Base-by-base conservation (phyloP, 306 rosid genomes). In the Citrullus amarus region DNA sequence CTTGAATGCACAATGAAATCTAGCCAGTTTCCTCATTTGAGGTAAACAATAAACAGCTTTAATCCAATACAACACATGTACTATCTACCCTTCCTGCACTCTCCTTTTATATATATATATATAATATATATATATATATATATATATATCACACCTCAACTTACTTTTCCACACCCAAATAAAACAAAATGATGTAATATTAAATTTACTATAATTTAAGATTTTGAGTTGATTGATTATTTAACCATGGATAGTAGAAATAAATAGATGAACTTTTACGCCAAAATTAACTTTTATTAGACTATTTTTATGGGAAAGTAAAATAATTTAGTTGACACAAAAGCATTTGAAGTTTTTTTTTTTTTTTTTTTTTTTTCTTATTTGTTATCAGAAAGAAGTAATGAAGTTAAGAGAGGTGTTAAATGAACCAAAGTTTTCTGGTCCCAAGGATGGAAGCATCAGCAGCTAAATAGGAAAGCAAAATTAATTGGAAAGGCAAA, bases 1-100 rank as follows among this genome's bases (percentile, higher is more conserved):
- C 72, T 65, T 65, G 46, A 65, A 65, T 65, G 72, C 72, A 65
- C 48, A 36, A 39, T 65, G 72, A 65, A 65, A 65, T 65, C 72
- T 65, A 65, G 72, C 72, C 72, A 65, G 50, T 65, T 65, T 65
- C 72, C 72, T 65, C 72, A 65, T 65, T 65, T 65, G 72, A 65
- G 72, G 50, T 65, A 65, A 65, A 65, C 72, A 65, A 65, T 65
- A 36, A 38, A 65, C 72, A 36, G 48, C 72, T 65, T 65, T 65
- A 65, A 65, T 65, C 72, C 72, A 65, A 34, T 65, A 17, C 71
- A 65, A 65, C 71, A 65, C 5, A 65, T 65, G 5, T 34, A 62
- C 69, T 32, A 62, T 62, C 43, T 62, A 13, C n/a, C 41, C 69
- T 28, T 62, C 43, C 69, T 62, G 20, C 43, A 62, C 69, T 30